These are phyloP conservation scores for Plectosphaerella cucumerina DNA, from an alignment of 2,329 filamentous ascomycete species.

Conservation along the genomic window DNA sequence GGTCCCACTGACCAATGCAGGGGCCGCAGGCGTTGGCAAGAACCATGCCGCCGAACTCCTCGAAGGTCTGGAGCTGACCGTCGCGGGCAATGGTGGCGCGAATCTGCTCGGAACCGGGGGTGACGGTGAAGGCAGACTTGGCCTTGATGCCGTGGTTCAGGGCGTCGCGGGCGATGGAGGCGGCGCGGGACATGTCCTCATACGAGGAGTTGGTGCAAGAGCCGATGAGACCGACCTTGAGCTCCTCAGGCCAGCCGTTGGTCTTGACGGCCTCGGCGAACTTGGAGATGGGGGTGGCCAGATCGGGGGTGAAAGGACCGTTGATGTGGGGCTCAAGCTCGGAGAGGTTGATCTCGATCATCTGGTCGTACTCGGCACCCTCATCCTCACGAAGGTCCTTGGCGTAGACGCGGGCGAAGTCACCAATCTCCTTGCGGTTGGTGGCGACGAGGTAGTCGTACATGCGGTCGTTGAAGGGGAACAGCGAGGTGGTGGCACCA, in stretches of 20 bases:
- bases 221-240: constrained; percentile 95
- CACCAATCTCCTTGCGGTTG: constrained; percentile 85
- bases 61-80: constrained; percentile 88
- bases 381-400: constrained; percentile 83
- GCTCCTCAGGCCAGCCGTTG: constrained; percentile 93
- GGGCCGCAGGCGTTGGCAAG: constrained; percentile 93
- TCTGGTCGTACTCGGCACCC: constrained; percentile 89
- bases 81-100: constrained; percentile 88
- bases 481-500: constrained; percentile 85
- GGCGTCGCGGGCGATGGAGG: constrained; percentile 87
- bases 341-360: constrained; percentile 93
- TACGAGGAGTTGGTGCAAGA: constrained; percentile 87
- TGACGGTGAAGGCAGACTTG: constrained; percentile 90
- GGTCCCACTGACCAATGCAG: constrained; percentile 95
- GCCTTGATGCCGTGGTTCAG: constrained; percentile 90
- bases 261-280: constrained; percentile 91
- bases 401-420: constrained; percentile 81
- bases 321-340: constrained; percentile 98
- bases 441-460: constrained; percentile 92
- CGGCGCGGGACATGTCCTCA: constrained; percentile 89
- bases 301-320: constrained; percentile 96
- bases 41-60: constrained; percentile 92
- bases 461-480: constrained; percentile 98
- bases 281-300: constrained; percentile 96
- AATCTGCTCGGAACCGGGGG: constrained; percentile 95